Evolutionary conservation across 371 early-diverging fungal species (phyloP), one percentile per base, ranked within the genome.

Genomic region (Mucor lusitanicus): DNA sequence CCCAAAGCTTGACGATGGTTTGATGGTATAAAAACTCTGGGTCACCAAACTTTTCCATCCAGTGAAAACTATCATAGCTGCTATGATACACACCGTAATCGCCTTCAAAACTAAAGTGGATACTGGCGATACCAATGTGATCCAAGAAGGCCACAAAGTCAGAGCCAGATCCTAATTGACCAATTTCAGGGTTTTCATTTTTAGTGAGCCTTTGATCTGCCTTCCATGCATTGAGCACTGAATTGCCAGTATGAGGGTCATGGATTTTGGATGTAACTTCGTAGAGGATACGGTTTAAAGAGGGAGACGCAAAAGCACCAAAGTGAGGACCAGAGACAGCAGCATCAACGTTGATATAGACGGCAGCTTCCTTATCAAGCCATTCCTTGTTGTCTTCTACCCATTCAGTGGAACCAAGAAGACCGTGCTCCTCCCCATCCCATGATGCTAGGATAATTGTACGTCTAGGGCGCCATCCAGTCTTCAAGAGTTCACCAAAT

Each of bases 341-440:
- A 13, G 60, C 62, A 59, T 89, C 90, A 13, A 87, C 80, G 54
- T 91, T 90, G 57, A 91, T 64, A 64, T 91, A 33, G 7, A 33
- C 33, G 7, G 33, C 33, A 7, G 33, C 33, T 33, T 33, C 33
- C 7, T 33, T 33, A 56, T 75, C 77, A 2, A 91, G 74, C 85
- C 85, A 84, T 28, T 79, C 80, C 25, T 78, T 71, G 44, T 88
- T 74, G 42, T 89, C 87, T 65, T 91, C 91, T 0, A 89, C 91
- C 87, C 88, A 91, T 73, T 91, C 91, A 6, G 91, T 91, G 8
- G 89, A 88, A 7, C 91, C 91, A 40, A 89, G 69, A 15, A 84
- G 64, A 13, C 90, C 88, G 71, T 90, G 89, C 69, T 87, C 90
- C 59, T 88, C 88, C 11, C 81, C 91, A 73, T 91, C 91, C 91